A percentile compares a stretch with the other conserved stretches of the same genome.
Evolutionary conservation across 306 rosid genomes (phyloP).

Genomic region (Cucurbita ficifolia): DNA sequence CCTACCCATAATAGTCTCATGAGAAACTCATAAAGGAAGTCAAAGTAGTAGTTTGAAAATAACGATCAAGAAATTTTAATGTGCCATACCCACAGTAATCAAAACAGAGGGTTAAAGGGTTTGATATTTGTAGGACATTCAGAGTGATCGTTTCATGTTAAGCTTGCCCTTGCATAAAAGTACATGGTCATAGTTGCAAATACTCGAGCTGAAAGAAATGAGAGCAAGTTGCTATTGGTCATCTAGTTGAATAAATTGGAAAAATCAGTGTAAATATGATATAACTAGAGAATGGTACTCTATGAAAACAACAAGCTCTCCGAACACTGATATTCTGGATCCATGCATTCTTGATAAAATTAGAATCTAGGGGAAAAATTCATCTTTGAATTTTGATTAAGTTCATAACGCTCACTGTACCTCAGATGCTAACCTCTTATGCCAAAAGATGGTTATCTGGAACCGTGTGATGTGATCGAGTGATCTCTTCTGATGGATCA

Average conservation of each 20-base stretch:
- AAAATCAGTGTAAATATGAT: too few relatives aligned
- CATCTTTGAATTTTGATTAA: background rate
- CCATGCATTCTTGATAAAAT: background rate
- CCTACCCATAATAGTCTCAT: background rate
- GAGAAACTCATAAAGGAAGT: background rate
- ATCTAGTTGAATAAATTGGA: too few relatives aligned
- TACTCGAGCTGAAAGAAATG: too few relatives aligned
- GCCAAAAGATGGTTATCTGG: background rate
- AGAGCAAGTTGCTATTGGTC: too few relatives aligned
- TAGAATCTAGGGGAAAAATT: background rate
- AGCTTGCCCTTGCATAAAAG: too few relatives aligned
- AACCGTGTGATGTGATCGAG: background rate
- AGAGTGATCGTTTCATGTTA: too few relatives aligned
- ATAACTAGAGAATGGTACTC: too few relatives aligned
- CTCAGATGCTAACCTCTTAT: background rate
- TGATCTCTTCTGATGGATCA: conserved; percentile 7
- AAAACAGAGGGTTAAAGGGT: background rate
- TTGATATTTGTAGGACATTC: too few relatives aligned
- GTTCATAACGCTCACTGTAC: background rate
- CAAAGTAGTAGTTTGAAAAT: background rate
- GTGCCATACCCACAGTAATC: background rate
- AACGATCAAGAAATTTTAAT: background rate
- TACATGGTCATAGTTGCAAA: too few relatives aligned
- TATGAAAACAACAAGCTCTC: too few relatives aligned
- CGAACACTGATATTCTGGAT: too few relatives aligned